Evolutionary conservation across 768 basidiomycete genomes (phyloP).

Genomic region (Lentinula detonsa): DNA sequence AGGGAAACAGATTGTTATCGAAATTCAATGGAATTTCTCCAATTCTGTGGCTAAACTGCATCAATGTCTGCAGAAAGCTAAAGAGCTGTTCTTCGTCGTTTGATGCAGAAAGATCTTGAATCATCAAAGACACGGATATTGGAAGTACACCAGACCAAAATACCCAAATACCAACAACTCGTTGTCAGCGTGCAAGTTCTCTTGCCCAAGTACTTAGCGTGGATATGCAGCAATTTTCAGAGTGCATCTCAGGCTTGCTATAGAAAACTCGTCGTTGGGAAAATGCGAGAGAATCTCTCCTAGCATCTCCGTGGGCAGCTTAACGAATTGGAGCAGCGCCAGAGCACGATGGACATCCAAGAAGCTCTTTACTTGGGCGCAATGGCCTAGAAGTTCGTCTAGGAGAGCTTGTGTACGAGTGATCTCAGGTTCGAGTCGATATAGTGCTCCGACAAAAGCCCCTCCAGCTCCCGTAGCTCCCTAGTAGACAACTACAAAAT

Average conservation of each 20-base stretch:
- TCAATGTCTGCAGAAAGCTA: too few relatives aligned
- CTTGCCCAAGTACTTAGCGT: too few relatives aligned
- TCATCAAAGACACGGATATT: neutral
- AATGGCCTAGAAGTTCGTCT: neutral
- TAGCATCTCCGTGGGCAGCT: constrained; percentile 18
- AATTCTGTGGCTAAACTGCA: too few relatives aligned
- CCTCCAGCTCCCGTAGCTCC: neutral
- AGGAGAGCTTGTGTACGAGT: neutral
- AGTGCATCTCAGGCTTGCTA: constrained; percentile 14
- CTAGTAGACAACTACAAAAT: neutral
- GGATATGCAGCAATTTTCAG: constrained; percentile 18
- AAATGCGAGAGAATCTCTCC: constrained; percentile 20
- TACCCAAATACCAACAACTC: neutral
- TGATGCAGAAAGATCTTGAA: neutral
- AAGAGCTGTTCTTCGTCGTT: too few relatives aligned
- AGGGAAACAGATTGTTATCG: neutral
- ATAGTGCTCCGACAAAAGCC: neutral
- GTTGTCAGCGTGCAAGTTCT: neutral
- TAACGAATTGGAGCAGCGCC: constrained; percentile 14
- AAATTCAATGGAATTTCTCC: too few relatives aligned
- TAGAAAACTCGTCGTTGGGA: constrained; percentile 9
- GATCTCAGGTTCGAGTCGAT: neutral
- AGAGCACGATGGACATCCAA: constrained; percentile 18
- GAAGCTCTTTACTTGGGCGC: neutral
- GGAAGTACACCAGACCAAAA: neutral